Evolutionary conservation across 129 eudicot genomes (phyloP).

Genomic region (Kitagawia praeruptora): DNA sequence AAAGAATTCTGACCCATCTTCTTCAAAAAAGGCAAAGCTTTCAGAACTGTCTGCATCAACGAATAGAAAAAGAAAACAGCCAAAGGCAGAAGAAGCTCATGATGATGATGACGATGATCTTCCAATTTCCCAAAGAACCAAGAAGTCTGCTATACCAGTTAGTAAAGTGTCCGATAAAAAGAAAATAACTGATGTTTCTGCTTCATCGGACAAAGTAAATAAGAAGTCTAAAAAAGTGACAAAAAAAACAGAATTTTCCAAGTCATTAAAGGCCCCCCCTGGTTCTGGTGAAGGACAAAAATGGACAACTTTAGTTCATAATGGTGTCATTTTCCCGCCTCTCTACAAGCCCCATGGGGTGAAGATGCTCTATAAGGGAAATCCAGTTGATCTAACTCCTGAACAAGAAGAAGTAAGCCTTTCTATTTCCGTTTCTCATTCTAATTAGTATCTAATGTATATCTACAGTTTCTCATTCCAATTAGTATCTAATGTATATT

Average conservation of each 20-base stretch:
- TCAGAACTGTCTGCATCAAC: conserved; percentile 41
- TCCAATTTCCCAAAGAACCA: conserved; percentile 56
- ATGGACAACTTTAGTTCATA: conserved; percentile 90
- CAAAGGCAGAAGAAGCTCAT: conserved; percentile 37
- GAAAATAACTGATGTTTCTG: conserved; percentile 26
- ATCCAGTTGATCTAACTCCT: conserved; percentile 76
- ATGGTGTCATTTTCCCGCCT: conserved; percentile 94
- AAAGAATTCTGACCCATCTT: conserved; percentile 30
- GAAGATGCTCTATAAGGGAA: conserved; percentile 76
- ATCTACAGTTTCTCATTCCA: not conserved
- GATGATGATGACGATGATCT: conserved; percentile 34
- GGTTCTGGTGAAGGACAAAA: conserved; percentile 93
- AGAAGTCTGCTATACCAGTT: conserved; percentile 38
- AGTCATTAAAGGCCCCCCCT: conserved; percentile 66
- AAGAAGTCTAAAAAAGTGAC: conserved; percentile 54
- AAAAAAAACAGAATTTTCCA: conserved; percentile 46
- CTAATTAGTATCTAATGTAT: not conserved
- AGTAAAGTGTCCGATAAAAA: conserved; percentile 40
- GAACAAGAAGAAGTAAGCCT: conserved; percentile 89
- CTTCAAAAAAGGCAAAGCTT: conserved; percentile 60
- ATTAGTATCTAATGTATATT: not conserved
- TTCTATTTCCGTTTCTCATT: conserved; percentile 13
- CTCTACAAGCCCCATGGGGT: conserved; percentile 90
- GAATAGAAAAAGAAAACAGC: conserved; percentile 48
- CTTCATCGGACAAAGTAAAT: conserved; percentile 38